Base-by-base conservation (phyloP, 2,329 filamentous ascomycete species). In the Beauveria bassiana region DNA sequence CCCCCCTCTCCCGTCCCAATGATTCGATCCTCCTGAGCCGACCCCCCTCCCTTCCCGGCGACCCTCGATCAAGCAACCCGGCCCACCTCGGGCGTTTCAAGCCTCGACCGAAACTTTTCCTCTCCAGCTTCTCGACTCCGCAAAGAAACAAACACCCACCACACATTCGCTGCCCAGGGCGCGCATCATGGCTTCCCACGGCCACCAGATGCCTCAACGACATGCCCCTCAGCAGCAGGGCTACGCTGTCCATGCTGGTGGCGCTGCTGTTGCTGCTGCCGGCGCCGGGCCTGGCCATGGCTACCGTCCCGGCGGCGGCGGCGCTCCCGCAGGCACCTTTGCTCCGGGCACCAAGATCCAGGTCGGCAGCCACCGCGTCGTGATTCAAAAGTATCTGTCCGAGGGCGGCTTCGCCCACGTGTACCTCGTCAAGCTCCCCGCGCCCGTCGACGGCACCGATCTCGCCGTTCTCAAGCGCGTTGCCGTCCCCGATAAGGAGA, bases 371-470 rank as follows among this genome's bases (percentile, higher is more conserved):
- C 95, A 99, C 74, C 88, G 92, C 66, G 93, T 98, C 63, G 84
- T 96, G 57, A 96, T 99, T 68, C 92, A 97, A 72, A 95, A 93
- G 74, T 99, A 99, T 76, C 87, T 99, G 54, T 98, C 95, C 65
- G 95, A 99, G 78, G 95, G 95, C 67, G 95, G 95, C 46, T 99
- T 99, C 72, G 95, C 95, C 69, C 95, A 99, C 75, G 95, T 99
- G 70, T 99, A 99, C 77, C 87, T 98, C 55, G 95, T 98, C 72
- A 91, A 90, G 73, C 80, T 98, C 64, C 86, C 91, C 40, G 83
- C 87, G 67, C 82, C 90, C 61, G 79, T 93, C 70, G 85, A 90
- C 73, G 89, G 90, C 65, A 88, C 89, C 66, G 89, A 96, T 68
- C 80, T 86, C 68, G 92, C 91, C 14, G 93, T 97, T 54, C 80